Evolutionary conservation across 139 green algal species (phyloP), one percentile per base, ranked within the genome.

Genomic region (Asterochloris sp.): DNA sequence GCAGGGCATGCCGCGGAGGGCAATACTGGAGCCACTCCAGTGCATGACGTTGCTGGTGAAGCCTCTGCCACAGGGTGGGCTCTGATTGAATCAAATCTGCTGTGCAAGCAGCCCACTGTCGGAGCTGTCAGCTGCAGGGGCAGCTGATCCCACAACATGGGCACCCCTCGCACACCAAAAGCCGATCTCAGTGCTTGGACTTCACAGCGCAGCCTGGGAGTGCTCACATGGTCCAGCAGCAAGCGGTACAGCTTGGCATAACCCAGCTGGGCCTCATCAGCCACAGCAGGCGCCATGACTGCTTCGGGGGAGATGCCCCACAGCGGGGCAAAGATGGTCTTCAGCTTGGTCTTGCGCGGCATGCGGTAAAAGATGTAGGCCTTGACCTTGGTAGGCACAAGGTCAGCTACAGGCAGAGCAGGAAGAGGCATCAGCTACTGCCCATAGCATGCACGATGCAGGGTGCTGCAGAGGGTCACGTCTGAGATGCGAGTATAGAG

Each of bases 241-340:
- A 88, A 73, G 8, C 76, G 76, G 66, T 91, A 91, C 0, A 91
- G 80, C 76, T 85, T 85, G 80, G 87, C 29, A 76, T 91, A 91
- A 14, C 87, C 87, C 80, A 91, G 80, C 23, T 91, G 69, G 21
- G 69, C 23, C 9, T 86, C 81, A 63, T 91, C 86, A 10, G 87
- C 87, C 11, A 91, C 80, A 1, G 87, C 85, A 17, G 79, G 79
- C 38, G 79, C 73, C 79, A 83, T 83, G 14, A 83, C 79, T 38
- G 77, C 29, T 68, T 80, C 76, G 23, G 76, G 76, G 13, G 76
- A 80, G 12, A 69, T 64, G 23, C 76, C 76, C 21, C 60, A 69
- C 79, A 83, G 68, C 12, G 79, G 79, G 8, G 79, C 79, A 0
- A 76, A 29, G 16, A 83, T 83, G 47, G 79, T 83, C 23, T 66